A percentile compares a stretch with the other conserved stretches of the same genome.
Conservation (phyloP, 768 basidiomycete genomes). For the Leccinum uliginosum region DNA sequence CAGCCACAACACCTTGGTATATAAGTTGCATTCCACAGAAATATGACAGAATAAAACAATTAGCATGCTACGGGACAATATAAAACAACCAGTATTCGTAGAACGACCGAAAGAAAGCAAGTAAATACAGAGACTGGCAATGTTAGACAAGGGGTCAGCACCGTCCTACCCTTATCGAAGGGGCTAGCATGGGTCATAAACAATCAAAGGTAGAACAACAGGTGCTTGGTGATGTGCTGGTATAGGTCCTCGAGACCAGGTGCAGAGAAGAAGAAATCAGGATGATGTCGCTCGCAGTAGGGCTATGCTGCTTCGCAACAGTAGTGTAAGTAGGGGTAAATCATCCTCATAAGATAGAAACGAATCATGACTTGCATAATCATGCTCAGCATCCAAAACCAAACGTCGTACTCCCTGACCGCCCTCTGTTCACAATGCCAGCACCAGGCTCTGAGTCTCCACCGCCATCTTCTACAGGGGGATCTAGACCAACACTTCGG, state of each 20-base stretch:
- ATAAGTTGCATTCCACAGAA: background rate
- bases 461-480: conserved; percentile 16
- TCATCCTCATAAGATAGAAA: conserved; percentile 7
- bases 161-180: conserved; percentile 18
- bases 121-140: conserved; percentile 10
- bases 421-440: conserved; percentile 23
- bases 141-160: conserved; percentile 4
- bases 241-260: conserved; percentile 23
- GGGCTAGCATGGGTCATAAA: conserved; percentile 24
- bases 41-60: conserved; percentile 15
- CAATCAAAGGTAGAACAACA: conserved; percentile 13
- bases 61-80: conserved; percentile 7
- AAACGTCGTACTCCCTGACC: conserved; percentile 26
- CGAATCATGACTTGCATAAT: conserved; percentile 15
- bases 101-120: conserved; percentile 5
- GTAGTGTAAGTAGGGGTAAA: conserved; percentile 8
- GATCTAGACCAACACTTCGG: conserved; percentile 37
- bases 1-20: conserved; percentile 11
- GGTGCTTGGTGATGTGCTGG: conserved; percentile 10
- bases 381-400: conserved; percentile 16
- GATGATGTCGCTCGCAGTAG: conserved; percentile 10
- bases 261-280: conserved; percentile 6
- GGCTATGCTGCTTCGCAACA: conserved; percentile 11
- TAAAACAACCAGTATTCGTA: conserved; percentile 14
- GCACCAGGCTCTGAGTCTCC: conserved; percentile 14